phyloP scores from a whole-genome alignment of 768 basidiomycete genomes.

The Lactarius tabidus region DNA sequence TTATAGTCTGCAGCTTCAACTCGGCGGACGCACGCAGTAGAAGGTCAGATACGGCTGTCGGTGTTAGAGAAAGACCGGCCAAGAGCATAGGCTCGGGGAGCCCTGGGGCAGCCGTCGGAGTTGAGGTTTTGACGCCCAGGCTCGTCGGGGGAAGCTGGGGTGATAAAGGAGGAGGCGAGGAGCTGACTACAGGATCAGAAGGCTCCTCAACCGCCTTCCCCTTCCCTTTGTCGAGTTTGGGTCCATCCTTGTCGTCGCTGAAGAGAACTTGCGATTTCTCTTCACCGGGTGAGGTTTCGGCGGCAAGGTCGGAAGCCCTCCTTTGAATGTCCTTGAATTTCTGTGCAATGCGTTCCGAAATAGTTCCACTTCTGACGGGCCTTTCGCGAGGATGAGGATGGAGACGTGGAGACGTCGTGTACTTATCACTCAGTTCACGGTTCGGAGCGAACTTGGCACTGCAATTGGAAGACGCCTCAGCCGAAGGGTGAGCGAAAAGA shows the following conservation, averaged over 20 bases:
- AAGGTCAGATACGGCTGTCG: conserved; percentile 61
- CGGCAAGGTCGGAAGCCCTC: conserved; percentile 35
- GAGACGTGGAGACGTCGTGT: conserved; percentile 74
- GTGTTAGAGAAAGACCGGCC: conserved; percentile 68
- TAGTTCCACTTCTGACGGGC: conserved; percentile 66
- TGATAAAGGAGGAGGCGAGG: conserved; percentile 62
- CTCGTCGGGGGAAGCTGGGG: conserved; percentile 50
- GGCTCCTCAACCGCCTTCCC: conserved; percentile 52
- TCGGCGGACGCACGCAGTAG: conserved; percentile 68
- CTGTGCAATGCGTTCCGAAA: conserved; percentile 82
- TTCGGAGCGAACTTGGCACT: conserved; percentile 89
- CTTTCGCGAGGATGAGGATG: conserved; percentile 56
- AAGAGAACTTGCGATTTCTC: conserved; percentile 33
- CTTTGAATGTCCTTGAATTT: conserved; percentile 79
- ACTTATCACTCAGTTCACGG: conserved; percentile 57
- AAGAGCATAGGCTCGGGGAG: conserved; percentile 59
- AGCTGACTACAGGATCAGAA: conserved; percentile 34
- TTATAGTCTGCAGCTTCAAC: conserved; percentile 64
- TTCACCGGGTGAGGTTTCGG: conserved; percentile 17
- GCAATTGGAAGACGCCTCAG: conserved; percentile 14
- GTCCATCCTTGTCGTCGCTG: conserved; percentile 32
- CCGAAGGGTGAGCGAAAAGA: conserved; percentile 14
- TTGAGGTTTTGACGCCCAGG: conserved; percentile 34
- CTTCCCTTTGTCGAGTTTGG: conserved; percentile 83
- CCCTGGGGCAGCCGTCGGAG: conserved; percentile 37